Evolutionary conservation across 2,329 filamentous ascomycete species (phyloP).

Genomic region (Fusarium longipes): DNA sequence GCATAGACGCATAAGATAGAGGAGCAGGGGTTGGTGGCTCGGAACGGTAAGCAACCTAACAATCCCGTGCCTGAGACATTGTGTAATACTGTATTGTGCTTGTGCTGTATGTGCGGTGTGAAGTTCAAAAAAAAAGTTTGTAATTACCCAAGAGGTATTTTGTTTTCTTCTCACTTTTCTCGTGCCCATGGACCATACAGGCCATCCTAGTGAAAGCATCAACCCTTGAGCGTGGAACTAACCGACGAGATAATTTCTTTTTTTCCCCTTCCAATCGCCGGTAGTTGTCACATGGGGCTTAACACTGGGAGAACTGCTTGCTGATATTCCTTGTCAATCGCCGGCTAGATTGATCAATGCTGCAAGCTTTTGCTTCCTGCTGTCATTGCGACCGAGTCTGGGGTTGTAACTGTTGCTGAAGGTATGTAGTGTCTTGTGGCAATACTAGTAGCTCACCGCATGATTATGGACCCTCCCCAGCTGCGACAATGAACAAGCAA

Average conservation of each 20-base stretch:
- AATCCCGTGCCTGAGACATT: slow-evolving; percentile 37
- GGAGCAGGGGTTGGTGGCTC: slow-evolving; percentile 25
- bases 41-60: slow-evolving; percentile 12
- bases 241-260: slow-evolving; percentile 36
- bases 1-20: slow-evolving; percentile 33
- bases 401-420: not conserved
- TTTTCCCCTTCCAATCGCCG: slow-evolving; percentile 33
- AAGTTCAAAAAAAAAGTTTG: slow-evolving; percentile 9
- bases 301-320: not conserved
- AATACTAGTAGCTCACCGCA: not conserved
- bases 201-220: slow-evolving; percentile 30
- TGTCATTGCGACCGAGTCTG: not conserved
- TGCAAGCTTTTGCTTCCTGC: not conserved
- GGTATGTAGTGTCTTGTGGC: slow-evolving; percentile 2
- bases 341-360: not conserved
- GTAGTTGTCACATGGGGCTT: slow-evolving; percentile 38
- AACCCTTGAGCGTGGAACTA: slow-evolving; percentile 36
- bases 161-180: slow-evolving; percentile 35
- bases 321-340: not conserved
- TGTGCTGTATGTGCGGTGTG: slow-evolving; percentile 23
- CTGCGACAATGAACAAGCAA: slow-evolving; percentile 7
- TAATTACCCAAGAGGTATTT: slow-evolving; percentile 30
- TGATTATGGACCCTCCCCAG: slow-evolving; percentile 12
- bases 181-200: slow-evolving; percentile 22
- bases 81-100: not conserved